Base-by-base conservation (phyloP, 2,329 filamentous ascomycete species). In the Phoma sp. region DNA sequence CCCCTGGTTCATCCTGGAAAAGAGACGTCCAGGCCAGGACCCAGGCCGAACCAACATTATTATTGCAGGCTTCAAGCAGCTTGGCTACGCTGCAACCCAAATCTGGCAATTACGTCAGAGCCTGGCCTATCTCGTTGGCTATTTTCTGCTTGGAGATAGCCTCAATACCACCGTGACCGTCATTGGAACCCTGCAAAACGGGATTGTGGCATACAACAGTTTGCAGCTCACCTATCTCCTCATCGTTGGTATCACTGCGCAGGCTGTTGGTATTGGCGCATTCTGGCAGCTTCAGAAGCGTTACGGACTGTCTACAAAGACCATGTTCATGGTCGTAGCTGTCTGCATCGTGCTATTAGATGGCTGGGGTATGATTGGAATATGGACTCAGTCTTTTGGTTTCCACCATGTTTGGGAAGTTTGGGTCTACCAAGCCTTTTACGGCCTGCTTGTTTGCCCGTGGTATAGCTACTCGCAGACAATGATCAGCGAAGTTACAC, bases 391-490 rank as follows among this genome's bases (percentile, higher is more conserved):
- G 9, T 70, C 66, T 1, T 83, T 85, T 47, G 81, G 81, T 6
- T 84, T 83, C 65, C 81, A 84, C 60, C 72, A 82, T 54, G 67
- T 69, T 5, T 84, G 80, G 80, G 82, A 84, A 65, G 76, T 83
- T 38, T 83, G 80, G 81, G 64, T 72, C 3, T 78, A 76, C 53
- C 74, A 77, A 47, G 75, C 72, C 7, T 87, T 86, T 59, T 89
- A 88, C 62, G 87, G 87, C 0, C 76, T 90, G 1, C 81, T 88
- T 39, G 84, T 89, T 6, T 88, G 86, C 58, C 86, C 87, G 0
- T 89, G 86, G 86, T 89, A 89, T 71, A 85, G 83, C 40, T 90
- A 90, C 71, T 84, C 82, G 0, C 87, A 89, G 67, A 89, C 87
- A 63, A 87, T 90, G 82, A 90, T 90, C 60, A 85, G 82, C 2